These are phyloP conservation scores for Gracilaria domingensis DNA, from an alignment of 23 red algal species.

Conservation along the genomic window DNA sequence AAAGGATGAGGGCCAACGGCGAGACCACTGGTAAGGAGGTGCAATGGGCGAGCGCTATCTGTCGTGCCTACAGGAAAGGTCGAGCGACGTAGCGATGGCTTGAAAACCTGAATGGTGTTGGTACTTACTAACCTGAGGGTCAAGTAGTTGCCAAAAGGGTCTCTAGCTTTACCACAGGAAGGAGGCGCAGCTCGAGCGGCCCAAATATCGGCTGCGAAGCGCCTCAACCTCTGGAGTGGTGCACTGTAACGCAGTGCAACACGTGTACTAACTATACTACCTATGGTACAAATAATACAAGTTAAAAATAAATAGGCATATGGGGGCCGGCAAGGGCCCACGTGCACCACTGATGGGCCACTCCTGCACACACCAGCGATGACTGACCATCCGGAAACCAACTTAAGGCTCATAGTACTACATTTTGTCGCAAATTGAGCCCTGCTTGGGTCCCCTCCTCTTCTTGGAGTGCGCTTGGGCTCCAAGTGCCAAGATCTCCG, in stretches of 20 bases:
- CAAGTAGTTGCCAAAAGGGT: background rate
- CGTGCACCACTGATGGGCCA: too few relatives aligned
- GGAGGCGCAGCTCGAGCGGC: background rate
- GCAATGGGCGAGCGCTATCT: constrained; percentile 4
- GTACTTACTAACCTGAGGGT: background rate
- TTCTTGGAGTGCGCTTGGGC: too few relatives aligned
- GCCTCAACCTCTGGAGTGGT: background rate
- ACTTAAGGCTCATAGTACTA: too few relatives aligned
- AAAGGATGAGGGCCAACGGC: background rate
- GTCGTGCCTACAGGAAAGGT: constrained; percentile 23
- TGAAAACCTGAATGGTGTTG: background rate
- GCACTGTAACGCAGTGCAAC: background rate
- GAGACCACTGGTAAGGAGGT: constrained; percentile 2
- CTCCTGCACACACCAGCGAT: too few relatives aligned
- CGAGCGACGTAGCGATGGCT: constrained; percentile 8
- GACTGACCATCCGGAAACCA: too few relatives aligned
- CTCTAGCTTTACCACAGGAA: background rate
- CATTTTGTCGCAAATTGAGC: too few relatives aligned
- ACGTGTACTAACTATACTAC: background rate
- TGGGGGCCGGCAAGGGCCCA: too few relatives aligned
- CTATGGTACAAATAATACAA: too few relatives aligned
- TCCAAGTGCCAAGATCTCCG: too few relatives aligned
- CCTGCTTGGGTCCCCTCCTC: too few relatives aligned
- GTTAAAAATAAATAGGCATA: too few relatives aligned
- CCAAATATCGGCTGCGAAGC: background rate